Evolutionary conservation across 2,329 filamentous ascomycete genomes (phyloP).

Genomic region (Ceratocystis colombiana): DNA sequence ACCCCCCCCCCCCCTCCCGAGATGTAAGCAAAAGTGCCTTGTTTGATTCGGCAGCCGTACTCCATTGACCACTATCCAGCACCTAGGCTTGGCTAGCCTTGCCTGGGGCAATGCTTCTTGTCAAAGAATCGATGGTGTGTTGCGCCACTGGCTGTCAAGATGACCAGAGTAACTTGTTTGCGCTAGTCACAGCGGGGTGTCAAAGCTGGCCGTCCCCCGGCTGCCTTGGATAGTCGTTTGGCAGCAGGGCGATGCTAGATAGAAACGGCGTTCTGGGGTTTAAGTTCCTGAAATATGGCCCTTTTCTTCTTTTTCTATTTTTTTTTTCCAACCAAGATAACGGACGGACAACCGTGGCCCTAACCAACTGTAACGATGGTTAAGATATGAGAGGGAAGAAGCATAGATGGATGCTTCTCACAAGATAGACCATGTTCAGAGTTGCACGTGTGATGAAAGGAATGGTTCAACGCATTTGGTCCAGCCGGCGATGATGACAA

Average conservation of each 20-base stretch:
- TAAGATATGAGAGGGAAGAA: too few relatives aligned
- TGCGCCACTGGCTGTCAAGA: constrained; percentile 57
- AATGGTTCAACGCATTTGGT: constrained; percentile 40
- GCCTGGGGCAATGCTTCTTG: constrained; percentile 54
- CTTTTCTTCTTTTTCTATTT: too few relatives aligned
- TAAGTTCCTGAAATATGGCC: too few relatives aligned
- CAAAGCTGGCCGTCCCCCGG: constrained; percentile 43
- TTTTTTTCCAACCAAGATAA: too few relatives aligned
- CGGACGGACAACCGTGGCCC: too few relatives aligned
- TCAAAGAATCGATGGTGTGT: constrained; percentile 59
- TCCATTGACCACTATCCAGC: constrained; percentile 66
- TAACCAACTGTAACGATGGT: too few relatives aligned
- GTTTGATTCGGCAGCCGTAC: constrained; percentile 60
- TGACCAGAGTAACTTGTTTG: constrained; percentile 56
- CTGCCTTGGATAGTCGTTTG: constrained; percentile 55
- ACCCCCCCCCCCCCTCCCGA: too few relatives aligned
- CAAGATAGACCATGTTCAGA: constrained; percentile 59
- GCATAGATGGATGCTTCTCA: too few relatives aligned
- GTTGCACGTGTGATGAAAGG: constrained; percentile 75
- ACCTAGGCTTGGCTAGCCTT: constrained; percentile 54
- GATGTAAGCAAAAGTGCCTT: too few relatives aligned
- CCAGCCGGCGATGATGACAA: constrained; percentile 32
- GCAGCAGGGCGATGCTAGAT: constrained; percentile 53
- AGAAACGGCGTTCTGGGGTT: constrained; percentile 30
- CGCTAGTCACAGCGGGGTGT: constrained; percentile 43